Evolutionary conservation across 768 basidiomycete genomes (phyloP).

Genomic region (Leucogyrophana mollusca): DNA sequence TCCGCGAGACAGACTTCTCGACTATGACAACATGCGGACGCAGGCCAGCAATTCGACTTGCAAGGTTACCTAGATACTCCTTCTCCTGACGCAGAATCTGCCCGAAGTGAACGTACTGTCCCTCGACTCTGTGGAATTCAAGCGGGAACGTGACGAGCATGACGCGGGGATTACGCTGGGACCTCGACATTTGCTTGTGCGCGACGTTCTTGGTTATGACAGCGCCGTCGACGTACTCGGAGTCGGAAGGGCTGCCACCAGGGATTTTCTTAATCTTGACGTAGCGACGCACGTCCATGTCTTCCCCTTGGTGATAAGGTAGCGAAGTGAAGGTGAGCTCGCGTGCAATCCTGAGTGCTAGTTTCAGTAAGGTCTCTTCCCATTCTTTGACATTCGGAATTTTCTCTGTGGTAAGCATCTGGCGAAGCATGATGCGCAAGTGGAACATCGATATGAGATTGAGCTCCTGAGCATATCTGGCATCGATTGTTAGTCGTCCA

Average conservation of each 20-base stretch:
- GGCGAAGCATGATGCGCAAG: constrained; percentile 85
- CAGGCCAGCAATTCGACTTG: constrained; percentile 84
- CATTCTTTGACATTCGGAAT: constrained; percentile 85
- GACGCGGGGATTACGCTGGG: constrained; percentile 81
- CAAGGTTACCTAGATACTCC: constrained; percentile 87
- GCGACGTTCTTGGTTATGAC: constrained; percentile 98
- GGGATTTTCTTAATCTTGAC: constrained; percentile 99
- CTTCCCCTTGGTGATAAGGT: constrained; percentile 78
- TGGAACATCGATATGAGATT: constrained; percentile 87
- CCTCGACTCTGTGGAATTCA: constrained; percentile 90
- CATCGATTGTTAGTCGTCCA: constrained; percentile 4
- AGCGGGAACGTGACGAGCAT: constrained; percentile 96
- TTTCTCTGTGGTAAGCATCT: constrained; percentile 80
- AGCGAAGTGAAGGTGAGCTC: constrained; percentile 76
- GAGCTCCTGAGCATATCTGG: constrained; percentile 79
- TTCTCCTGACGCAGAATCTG: constrained; percentile 91
- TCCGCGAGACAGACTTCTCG: constrained; percentile 86
- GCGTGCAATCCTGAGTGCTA: constrained; percentile 83
- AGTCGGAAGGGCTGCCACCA: constrained; percentile 87
- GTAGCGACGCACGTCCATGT: constrained; percentile 92
- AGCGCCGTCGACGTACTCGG: constrained; percentile 95
- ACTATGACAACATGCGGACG: constrained; percentile 92
- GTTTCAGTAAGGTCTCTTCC: constrained; percentile 79
- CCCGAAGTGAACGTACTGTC: constrained; percentile 90
- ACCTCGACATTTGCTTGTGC: constrained; percentile 90